Conservation (phyloP, 805 yeast genomes). For the Sugiyamaella mastotermitis region DNA sequence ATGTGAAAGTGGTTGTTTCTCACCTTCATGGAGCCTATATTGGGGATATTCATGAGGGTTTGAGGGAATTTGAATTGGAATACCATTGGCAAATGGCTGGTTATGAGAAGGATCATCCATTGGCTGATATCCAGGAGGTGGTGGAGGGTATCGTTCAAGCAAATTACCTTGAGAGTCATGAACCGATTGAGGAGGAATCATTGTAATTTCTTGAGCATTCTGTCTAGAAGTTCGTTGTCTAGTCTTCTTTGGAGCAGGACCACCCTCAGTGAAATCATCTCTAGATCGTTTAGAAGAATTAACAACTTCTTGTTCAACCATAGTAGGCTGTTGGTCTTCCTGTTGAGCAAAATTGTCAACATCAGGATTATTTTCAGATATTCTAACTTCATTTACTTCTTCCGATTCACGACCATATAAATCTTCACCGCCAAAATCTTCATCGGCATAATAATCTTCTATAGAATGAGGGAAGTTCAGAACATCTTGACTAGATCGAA, state of each 20-base stretch:
- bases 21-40: neutral
- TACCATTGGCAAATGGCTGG: neutral
- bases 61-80: neutral
- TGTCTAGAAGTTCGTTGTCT: neutral
- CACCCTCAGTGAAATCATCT: neutral
- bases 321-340: neutral
- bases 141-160: neutral
- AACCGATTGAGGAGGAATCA: neutral
- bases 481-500: conserved; percentile 17
- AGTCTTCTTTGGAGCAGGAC: neutral
- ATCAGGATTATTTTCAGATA: neutral
- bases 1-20: neutral
- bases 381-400: neutral
- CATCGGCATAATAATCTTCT: conserved; percentile 9
- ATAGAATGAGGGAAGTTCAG: too few relatives aligned
- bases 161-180: neutral
- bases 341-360: neutral
- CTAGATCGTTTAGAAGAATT: conserved; percentile 2
- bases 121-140: neutral
- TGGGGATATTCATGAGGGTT: neutral
- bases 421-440: conserved; percentile 8
- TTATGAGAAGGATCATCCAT: neutral
- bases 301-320: neutral
- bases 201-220: conserved; percentile 2
- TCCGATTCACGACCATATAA: neutral